phyloP scores from a whole-genome alignment of 108 stramenopile genomes.

The Cylindrotheca fusiformis region DNA sequence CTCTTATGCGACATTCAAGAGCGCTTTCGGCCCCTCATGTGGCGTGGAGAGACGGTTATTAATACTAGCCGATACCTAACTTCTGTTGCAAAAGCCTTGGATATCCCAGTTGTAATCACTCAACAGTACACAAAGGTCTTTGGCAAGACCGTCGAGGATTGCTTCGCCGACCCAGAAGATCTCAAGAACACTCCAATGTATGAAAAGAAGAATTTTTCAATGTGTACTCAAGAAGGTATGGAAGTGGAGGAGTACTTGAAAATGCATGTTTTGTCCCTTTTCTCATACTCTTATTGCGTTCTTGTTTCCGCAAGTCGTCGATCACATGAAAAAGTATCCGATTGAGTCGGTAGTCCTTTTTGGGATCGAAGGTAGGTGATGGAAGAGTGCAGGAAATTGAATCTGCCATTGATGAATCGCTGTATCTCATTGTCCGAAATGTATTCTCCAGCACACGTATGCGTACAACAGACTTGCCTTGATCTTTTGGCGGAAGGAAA shows the following conservation, averaged over 20 bases:
- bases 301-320: constrained; percentile 40
- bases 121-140: constrained; percentile 98
- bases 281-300: too few relatives aligned
- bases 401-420: too few relatives aligned
- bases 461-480: constrained; percentile 89
- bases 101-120: constrained; percentile 87
- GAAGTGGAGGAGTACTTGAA: too few relatives aligned
- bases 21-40: constrained; percentile 89
- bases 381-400: too few relatives aligned
- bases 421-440: too few relatives aligned
- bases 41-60: constrained; percentile 77
- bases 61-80: constrained; percentile 86
- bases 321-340: constrained; percentile 42
- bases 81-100: constrained; percentile 72
- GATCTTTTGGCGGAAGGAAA: constrained; percentile 82
- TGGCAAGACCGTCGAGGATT: constrained; percentile 74
- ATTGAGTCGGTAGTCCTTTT: constrained; percentile 72
- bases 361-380: constrained; percentile 85
- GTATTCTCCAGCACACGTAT: constrained; percentile 82
- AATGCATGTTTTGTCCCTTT: too few relatives aligned
- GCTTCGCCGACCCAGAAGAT: constrained; percentile 57
- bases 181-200: constrained; percentile 47
- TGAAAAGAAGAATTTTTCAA: constrained; percentile 94
- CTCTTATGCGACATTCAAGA: constrained; percentile 95
- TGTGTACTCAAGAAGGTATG: constrained; percentile 73